Conservation (phyloP, 2,329 filamentous ascomycete species). For the Monilinia polystroma region DNA sequence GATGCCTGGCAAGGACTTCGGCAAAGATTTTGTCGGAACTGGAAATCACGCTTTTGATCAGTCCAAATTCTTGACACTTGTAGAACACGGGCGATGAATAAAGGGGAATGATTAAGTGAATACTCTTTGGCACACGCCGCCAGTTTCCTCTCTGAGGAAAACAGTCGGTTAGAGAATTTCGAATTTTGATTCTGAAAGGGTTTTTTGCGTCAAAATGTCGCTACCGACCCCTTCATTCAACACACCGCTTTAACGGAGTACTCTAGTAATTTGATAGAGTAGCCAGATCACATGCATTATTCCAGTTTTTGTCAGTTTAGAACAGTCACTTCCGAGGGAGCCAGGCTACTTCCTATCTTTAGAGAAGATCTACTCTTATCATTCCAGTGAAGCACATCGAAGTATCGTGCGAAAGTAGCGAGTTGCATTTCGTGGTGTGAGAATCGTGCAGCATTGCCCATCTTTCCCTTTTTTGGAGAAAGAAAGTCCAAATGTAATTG, state of each 20-base stretch:
- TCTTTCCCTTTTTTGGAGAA: not conserved
- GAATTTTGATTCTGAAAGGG: not conserved
- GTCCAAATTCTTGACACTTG: not conserved
- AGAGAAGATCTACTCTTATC: not conserved
- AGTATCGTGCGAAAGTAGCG: not conserved
- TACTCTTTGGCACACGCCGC: not conserved
- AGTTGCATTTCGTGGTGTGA: not conserved
- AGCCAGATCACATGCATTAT: not conserved
- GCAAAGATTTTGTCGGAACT: not conserved
- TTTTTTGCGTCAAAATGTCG: not conserved
- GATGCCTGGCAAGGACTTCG: not conserved
- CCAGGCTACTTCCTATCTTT: not conserved
- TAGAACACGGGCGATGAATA: not conserved
- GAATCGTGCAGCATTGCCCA: not conserved
- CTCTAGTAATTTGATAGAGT: not conserved
- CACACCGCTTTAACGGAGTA: constrained; percentile 6
- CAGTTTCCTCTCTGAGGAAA: not conserved
- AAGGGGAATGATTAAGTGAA: not conserved
- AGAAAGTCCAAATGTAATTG: not conserved
- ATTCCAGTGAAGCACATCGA: not conserved
- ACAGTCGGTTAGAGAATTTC: not conserved
- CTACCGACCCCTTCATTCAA: constrained; percentile 1
- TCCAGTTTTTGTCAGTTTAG: not conserved
- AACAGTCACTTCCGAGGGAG: not conserved
- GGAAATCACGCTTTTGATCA: not conserved